phyloP scores from a whole-genome alignment of 257 asterid species.

The Jacaranda copaia region DNA sequence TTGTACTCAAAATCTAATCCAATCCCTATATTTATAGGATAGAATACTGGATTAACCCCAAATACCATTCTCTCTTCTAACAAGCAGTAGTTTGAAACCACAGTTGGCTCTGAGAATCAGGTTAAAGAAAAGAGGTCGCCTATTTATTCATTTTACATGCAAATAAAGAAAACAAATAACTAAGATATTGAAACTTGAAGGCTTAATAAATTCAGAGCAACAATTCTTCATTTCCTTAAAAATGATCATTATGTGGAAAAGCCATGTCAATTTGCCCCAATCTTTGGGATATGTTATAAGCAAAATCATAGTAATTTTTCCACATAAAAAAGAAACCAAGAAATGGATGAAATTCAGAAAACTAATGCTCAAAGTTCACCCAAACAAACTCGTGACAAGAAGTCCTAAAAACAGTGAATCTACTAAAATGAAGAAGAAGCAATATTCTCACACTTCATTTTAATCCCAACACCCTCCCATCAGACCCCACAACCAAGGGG shows the following conservation, averaged over 20 bases:
- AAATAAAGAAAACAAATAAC: neutral
- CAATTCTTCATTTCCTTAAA: neutral
- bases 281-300: neutral
- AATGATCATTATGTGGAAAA: neutral
- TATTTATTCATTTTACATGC: neutral
- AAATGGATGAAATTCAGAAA: neutral
- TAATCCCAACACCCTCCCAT: conserved; percentile 13
- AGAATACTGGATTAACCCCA: too few relatives aligned
- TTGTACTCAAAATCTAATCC: too few relatives aligned
- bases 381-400: neutral
- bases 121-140: conserved; percentile 1
- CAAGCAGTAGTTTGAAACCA: neutral
- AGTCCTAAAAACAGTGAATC: conserved; percentile 4
- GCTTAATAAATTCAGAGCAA: neutral
- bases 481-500: neutral
- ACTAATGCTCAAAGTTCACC: neutral
- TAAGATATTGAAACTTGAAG: neutral
- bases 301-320: neutral
- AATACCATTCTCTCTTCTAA: too few relatives aligned
- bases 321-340: neutral
- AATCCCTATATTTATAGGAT: too few relatives aligned
- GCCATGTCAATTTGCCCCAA: neutral
- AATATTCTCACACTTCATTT: neutral
- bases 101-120: conserved; percentile 4
- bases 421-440: neutral